Evolutionary conservation across 2,329 filamentous ascomycete species (phyloP), one percentile per base, ranked within the genome.

Genomic region (Neonectria punicea): DNA sequence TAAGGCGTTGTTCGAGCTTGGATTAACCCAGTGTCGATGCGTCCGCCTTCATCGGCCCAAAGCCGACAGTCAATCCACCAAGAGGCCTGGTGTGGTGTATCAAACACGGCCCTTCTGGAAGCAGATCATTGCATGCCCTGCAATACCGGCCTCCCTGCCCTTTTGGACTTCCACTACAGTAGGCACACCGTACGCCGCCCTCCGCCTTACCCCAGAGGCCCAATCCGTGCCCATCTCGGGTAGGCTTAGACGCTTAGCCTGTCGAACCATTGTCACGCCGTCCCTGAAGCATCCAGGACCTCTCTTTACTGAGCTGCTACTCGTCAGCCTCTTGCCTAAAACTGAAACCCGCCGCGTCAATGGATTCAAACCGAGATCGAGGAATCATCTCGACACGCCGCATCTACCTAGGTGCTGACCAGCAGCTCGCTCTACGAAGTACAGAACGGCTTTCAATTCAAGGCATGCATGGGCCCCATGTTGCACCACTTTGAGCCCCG

Each of bases 191-290:
- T 20, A 34, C 66, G 60, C 44, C 53, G 57, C 58, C 67, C 61
- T 72, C 68, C 68, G 68, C 70, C 72, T 72, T 74, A 74, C 70
- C 71, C 72, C 70, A 73, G 72, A 67, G 66, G 62, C 53, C 53
- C 58, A 70, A 72, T 73, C 66, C 62, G 64, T 70, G 68, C 60
- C 57, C 44, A 65, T 63, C 65, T 67, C 54, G 59, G 57, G 65
- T 69, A 54, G 55, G 41, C 63, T 62, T 57, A 50, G 63, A 51
- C 55, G 36, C 39, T 39, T 50, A 32, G 51, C 34, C 34, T 62
- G 63, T 74, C 72, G 68, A 72, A 63, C 63, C 66, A 74, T 72
- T 70, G 51, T 73, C 66, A 71, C 67, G 46, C 61, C 51, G 59
- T 36, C 50, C 60, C 58, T 50, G 47, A 67, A 46, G 43, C 53